A percentile compares a stretch with the other conserved stretches of the same genome.
These are phyloP conservation scores for Croton setiger DNA, from an alignment of 441 rosid genomes.

Conservation along the genomic window DNA sequence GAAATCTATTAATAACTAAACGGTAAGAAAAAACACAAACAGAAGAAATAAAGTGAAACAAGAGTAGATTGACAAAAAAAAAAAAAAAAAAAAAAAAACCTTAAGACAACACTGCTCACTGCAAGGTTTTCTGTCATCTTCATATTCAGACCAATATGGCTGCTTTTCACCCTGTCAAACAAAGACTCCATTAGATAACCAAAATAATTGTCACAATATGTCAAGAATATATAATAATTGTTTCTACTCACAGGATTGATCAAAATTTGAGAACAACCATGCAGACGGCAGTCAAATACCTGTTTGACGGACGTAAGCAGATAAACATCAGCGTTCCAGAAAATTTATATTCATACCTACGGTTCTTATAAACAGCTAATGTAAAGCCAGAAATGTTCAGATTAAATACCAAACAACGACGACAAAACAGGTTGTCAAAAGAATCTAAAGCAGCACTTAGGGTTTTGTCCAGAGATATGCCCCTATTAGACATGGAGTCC, in stretches of 20 bases:
- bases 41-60: background rate
- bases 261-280: constrained; percentile 72
- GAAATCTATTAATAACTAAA: background rate
- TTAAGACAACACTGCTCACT: constrained; percentile 67
- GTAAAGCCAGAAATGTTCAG: constrained; percentile 16
- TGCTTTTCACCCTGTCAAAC: constrained; percentile 61
- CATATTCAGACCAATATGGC: constrained; percentile 50
- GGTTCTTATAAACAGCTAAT: constrained; percentile 13
- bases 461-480: constrained; percentile 53
- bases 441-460: constrained; percentile 60
- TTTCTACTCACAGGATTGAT: constrained; percentile 55
- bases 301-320: constrained; percentile 36
- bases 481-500: constrained; percentile 36
- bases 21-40: background rate
- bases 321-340: constrained; percentile 24
- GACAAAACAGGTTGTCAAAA: constrained; percentile 74
- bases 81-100: constrained; percentile 40
- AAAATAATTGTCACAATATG: constrained; percentile 12
- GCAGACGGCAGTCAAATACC: constrained; percentile 78
- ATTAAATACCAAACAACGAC: constrained; percentile 79
- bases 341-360: constrained; percentile 5
- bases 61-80: background rate
- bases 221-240: constrained; percentile 5
- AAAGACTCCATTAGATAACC: constrained; percentile 25
- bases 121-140: constrained; percentile 68